Conservation (phyloP, 306 rosid species). For the Dalbergia oliveri region DNA sequence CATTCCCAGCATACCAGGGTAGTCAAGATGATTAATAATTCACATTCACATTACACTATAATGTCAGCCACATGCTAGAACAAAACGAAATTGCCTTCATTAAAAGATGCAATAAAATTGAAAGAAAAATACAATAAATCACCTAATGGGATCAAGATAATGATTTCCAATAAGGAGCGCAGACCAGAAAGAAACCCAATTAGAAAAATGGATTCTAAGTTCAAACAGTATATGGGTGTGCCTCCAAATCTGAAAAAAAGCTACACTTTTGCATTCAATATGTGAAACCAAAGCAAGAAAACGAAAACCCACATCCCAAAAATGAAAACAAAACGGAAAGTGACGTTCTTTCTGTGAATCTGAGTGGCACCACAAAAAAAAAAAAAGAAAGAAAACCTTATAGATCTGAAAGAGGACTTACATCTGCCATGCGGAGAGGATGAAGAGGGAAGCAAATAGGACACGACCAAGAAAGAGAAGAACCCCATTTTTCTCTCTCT, state of each 20-base stretch:
- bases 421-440: slow-evolving; percentile 90
- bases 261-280: background rate
- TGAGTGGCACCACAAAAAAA: background rate
- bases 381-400: background rate
- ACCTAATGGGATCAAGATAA: background rate
- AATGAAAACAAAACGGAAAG: slow-evolving; percentile 25
- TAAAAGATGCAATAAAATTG: background rate
- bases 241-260: background rate
- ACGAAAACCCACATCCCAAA: slow-evolving; percentile 9
- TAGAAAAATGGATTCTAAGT: background rate
- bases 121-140: background rate
- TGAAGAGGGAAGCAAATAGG: slow-evolving; percentile 85
- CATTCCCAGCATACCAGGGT: background rate
- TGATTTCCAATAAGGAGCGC: background rate
- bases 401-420: slow-evolving; percentile 57
- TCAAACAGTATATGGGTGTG: background rate
- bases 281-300: slow-evolving; percentile 6
- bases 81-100: background rate
- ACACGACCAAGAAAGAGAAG: slow-evolving; percentile 80
- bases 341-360: slow-evolving; percentile 20
- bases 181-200: background rate
- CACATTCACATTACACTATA: background rate
- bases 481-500: slow-evolving; percentile 68
- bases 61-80: slow-evolving; percentile 26
- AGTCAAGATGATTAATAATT: background rate